Conservation (phyloP, 2,329 filamentous ascomycete genomes). For the Microsporum audouinii region DNA sequence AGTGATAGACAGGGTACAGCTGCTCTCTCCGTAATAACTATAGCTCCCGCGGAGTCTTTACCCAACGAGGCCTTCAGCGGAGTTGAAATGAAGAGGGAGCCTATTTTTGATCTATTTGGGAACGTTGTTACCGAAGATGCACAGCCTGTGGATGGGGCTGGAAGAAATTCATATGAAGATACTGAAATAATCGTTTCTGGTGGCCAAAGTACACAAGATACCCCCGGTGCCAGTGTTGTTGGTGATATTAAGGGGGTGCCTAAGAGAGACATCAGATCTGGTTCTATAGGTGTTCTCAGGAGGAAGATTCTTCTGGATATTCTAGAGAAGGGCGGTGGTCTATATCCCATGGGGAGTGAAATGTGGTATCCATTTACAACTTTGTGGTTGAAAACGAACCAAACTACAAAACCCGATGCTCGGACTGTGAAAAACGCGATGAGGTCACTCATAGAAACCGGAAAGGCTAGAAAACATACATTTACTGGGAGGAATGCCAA, state of each 20-base stretch:
- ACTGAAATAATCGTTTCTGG: background rate
- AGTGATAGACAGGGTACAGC: background rate
- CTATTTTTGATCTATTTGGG: background rate
- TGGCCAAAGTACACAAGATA: background rate
- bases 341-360: conserved; percentile 45
- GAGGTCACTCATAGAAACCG: conserved; percentile 39
- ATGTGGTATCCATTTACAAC: conserved; percentile 45
- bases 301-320: conserved; percentile 45
- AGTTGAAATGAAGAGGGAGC: background rate
- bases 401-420: conserved; percentile 39
- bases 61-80: background rate
- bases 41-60: background rate
- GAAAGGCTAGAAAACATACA: conserved; percentile 41
- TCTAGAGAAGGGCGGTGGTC: conserved; percentile 42
- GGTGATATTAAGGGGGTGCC: background rate
- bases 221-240: background rate
- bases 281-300: conserved; percentile 36
- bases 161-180: too few relatives aligned
- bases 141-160: background rate
- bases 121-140: background rate
- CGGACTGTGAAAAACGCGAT: conserved; percentile 42
- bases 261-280: conserved; percentile 20
- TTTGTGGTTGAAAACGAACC: conserved; percentile 40
- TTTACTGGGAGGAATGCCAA: conserved; percentile 41
- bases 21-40: background rate